Evolutionary conservation across 257 asterid species (phyloP).

Genomic region (Nicotiana undulata): DNA sequence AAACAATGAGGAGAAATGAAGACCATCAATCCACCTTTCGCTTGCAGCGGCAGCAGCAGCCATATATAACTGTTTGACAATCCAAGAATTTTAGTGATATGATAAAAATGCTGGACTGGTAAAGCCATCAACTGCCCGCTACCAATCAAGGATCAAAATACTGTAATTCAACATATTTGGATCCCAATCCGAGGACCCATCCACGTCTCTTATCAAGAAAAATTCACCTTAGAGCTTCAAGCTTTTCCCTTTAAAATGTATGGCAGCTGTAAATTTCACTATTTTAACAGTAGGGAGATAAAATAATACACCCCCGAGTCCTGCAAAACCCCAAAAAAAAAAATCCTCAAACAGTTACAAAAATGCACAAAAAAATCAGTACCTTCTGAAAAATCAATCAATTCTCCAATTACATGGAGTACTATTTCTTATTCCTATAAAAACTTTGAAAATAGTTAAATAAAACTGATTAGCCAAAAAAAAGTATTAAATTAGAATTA

Average conservation of each 20-base stretch:
- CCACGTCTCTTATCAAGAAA: not conserved
- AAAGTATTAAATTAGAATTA: not conserved
- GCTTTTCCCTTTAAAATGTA: not conserved
- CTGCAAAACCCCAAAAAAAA: not conserved
- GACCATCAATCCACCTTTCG: conserved; percentile 83
- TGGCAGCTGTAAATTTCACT: not conserved
- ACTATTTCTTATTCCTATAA: not conserved
- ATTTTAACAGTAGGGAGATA: not conserved
- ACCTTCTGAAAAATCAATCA: not conserved
- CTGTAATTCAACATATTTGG: conserved; percentile 45
- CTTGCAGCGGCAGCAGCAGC: conserved; percentile 58
- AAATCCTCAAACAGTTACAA: not conserved
- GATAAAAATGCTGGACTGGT: conserved; percentile 21
- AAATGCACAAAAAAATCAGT: not conserved
- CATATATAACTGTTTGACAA: conserved; percentile 14
- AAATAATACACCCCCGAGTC: not conserved
- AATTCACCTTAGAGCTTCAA: conserved; percentile 3
- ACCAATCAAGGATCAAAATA: conserved; percentile 56
- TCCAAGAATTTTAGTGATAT: conserved; percentile 20
- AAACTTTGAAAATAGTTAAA: not conserved
- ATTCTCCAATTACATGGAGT: not conserved
- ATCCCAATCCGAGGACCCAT: not conserved
- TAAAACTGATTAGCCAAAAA: not conserved
- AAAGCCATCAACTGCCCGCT: conserved; percentile 27
- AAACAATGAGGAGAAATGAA: conserved; percentile 88